A percentile compares a stretch with the other conserved stretches of the same genome.
Conservation (phyloP, 1,139 yeast genomes). For the Saccharomyces hybrid region DNA sequence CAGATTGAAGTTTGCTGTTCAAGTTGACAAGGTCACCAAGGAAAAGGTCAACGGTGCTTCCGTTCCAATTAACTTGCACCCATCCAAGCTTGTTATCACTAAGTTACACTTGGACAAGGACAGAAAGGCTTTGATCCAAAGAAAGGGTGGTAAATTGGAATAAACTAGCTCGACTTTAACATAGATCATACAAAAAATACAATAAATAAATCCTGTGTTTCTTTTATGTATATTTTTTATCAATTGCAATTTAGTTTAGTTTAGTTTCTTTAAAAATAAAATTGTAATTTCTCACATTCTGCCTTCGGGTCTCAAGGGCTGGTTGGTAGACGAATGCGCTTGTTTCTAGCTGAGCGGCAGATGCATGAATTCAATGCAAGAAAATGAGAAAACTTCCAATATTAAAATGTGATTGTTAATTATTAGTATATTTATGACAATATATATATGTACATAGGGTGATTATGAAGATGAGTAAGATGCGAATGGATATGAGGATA, state of each 20-base stretch:
- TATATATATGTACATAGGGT: not conserved
- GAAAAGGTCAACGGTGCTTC: slow-evolving; percentile 99
- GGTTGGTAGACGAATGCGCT: not conserved
- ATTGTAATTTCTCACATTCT: not conserved
- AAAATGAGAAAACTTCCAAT: not conserved
- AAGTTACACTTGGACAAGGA: slow-evolving; percentile 97
- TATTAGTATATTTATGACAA: not conserved
- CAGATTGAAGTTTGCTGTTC: slow-evolving; percentile 97
- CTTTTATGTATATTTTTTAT: not conserved
- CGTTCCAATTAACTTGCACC: slow-evolving; percentile 95
- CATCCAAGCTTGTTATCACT: slow-evolving; percentile 98
- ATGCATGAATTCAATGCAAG: not conserved
- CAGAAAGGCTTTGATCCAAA: slow-evolving; percentile 94
- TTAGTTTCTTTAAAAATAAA: not conserved
- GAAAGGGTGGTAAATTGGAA: slow-evolving; percentile 84
- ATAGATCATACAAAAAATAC: not conserved
- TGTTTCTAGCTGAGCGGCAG: not conserved
- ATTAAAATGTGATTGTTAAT: not conserved
- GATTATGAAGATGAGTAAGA: not conserved
- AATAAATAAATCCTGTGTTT: not conserved
- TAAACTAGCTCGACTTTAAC: slow-evolving; percentile 31
- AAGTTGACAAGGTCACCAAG: slow-evolving; percentile 94
- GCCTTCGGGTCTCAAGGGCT: not conserved
- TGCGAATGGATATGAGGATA: not conserved
- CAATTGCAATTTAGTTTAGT: not conserved